Percentiles rank a stretch among this genome's conserved stretches.
These are phyloP conservation scores for Cercophora sp. DNA, from an alignment of 495 filamentous ascomycete genomes.

Conservation along the genomic window DNA sequence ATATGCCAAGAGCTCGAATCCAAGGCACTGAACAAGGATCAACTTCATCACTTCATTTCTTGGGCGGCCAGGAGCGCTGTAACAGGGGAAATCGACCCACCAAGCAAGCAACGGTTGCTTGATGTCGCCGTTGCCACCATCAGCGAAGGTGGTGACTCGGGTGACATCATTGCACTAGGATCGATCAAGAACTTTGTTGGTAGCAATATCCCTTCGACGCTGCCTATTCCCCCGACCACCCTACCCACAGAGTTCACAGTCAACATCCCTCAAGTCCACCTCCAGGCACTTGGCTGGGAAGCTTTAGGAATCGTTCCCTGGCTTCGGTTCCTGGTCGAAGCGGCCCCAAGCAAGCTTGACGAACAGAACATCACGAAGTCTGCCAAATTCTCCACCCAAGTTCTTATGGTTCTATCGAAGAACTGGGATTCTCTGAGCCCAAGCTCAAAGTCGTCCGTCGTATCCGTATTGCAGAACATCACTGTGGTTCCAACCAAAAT, in stretches of 20 bases:
- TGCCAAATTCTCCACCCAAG: constrained; percentile 68
- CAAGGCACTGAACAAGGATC: constrained; percentile 68
- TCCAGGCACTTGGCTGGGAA: constrained; percentile 78
- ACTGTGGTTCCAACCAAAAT: constrained; percentile 85
- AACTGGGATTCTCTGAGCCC: constrained; percentile 74
- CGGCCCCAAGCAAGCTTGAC: constrained; percentile 39
- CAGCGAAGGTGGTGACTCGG: constrained; percentile 53
- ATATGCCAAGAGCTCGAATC: constrained; percentile 73
- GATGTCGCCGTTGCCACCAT: constrained; percentile 77
- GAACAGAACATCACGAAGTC: constrained; percentile 59
- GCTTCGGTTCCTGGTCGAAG: constrained; percentile 71
- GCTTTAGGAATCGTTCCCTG: constrained; percentile 78
- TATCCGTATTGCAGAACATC: constrained; percentile 56
- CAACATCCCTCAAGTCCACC: constrained; percentile 50
- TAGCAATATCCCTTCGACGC: constrained; percentile 69
- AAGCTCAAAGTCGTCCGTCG: constrained; percentile 60
- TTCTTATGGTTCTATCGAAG: constrained; percentile 79
- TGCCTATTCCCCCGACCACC: constrained; percentile 78
- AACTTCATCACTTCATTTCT: constrained; percentile 74
- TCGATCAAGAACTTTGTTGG: constrained; percentile 70
- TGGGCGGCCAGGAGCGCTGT: constrained; percentile 71
- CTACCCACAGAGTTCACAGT: constrained; percentile 74
- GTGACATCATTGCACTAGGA: constrained; percentile 70
- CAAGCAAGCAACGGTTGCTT: constrained; percentile 61
- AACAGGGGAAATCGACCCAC: constrained; percentile 61